Conservation (phyloP, 768 basidiomycete genomes). For the Tylopilus vinaceipallidus region DNA sequence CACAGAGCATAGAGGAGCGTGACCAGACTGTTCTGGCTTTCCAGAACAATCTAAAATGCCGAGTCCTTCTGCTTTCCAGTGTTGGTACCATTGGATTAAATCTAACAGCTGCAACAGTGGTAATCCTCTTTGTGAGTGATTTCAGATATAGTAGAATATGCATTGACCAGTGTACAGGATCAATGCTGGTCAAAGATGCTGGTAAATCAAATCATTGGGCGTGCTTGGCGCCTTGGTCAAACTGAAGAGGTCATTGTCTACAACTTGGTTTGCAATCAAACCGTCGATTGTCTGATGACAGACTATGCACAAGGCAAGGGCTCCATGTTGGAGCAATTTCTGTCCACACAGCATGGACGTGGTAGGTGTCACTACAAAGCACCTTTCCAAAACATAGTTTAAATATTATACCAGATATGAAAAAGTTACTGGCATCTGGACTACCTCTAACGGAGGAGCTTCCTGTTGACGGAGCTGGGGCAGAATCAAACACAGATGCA, state of each 20-base stretch:
- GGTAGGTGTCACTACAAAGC: neutral
- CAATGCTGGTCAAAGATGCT: conserved; percentile 16
- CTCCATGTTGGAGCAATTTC: conserved; percentile 10
- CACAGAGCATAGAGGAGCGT: neutral
- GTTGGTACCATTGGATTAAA: conserved; percentile 2
- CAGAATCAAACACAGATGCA: neutral
- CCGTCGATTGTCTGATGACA: conserved; percentile 10
- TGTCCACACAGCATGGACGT: neutral
- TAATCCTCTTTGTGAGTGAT: conserved; percentile 1
- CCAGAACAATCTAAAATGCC: neutral
- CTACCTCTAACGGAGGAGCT: neutral
- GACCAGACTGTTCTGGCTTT: neutral
- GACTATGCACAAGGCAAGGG: conserved; percentile 10
- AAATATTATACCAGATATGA: neutral
- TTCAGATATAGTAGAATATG: too few relatives aligned
- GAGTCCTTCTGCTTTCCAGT: conserved; percentile 2
- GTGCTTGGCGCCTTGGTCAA: conserved; percentile 13
- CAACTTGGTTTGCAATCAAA: conserved; percentile 8
- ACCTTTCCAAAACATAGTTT: neutral
- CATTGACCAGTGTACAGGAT: neutral
- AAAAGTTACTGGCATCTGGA: conserved; percentile 1
- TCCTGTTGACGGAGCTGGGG: neutral
- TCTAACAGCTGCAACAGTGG: conserved; percentile 1
- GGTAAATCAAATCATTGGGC: conserved; percentile 12
- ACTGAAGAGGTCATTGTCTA: conserved; percentile 6